Base-by-base conservation (phyloP, 768 basidiomycete genomes). In the Sporobolomyces roseus region DNA sequence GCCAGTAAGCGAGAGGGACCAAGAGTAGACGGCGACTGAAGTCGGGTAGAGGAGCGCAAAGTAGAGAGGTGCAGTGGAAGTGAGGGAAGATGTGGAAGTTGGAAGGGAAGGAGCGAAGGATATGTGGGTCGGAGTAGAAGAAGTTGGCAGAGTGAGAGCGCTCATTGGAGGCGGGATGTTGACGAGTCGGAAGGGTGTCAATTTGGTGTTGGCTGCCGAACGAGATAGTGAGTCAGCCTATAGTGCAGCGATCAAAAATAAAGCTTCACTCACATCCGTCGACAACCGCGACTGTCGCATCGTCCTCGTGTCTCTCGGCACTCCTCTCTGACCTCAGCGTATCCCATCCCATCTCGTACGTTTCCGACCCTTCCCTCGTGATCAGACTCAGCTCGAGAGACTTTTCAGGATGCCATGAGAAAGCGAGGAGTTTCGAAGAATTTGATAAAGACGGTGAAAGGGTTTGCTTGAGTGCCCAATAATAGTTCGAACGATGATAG, bases 81-180 rank as follows among this genome's bases (percentile, higher is more conserved):
- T 82, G 67, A 0, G 30, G 2, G 88, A 30, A 7, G 54, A 30
- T 35, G 36, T 91, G 77, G 1, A 83, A 76, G 68, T 93, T 89
- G 23, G 79, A 77, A 25, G 78, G 74, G 1, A 82, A 65, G 0
- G 27, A 0, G 88, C 85, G 65, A 92, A 86, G 5, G 86, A 80
- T 6, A 85, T 79, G 76, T 93, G 86, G 13, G 87, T 77, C 0
- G 93, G 90, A 4, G 52, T 21, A 3, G 49, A 36, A 14, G 68
- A 48, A 17, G 76, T 66, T 54, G 61, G 78, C 25, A 77, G 79
- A 12, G 33, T 54, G 52, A 58, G 85, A 2, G 91, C 87, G 1
- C 87, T 89, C 91, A 96, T 93, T 0, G 96, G 96, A n/a, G 96
- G 96, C n/a, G 94, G 96, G 7, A 94, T 84, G 76, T 96, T 97